Conservation (phyloP, 148 eudicot species). For the Tetragonia tetragonoides region DNA sequence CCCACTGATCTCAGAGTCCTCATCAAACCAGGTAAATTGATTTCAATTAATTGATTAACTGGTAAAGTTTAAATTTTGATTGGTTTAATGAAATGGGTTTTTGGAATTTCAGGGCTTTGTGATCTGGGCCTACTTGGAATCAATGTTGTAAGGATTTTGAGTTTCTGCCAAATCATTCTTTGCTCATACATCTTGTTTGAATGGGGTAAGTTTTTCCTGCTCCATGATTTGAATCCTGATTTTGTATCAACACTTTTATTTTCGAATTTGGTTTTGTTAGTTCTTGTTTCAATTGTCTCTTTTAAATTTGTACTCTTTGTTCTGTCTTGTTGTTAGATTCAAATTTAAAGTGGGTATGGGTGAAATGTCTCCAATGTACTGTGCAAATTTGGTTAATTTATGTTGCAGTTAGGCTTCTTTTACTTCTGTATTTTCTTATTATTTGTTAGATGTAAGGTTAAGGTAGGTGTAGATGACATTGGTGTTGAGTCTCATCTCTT, state of each 20-base stretch:
- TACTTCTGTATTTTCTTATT: neutral
- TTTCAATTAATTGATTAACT: neutral
- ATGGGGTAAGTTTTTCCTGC: slow-evolving; percentile 35
- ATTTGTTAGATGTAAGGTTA: neutral
- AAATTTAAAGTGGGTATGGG: neutral
- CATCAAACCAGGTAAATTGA: neutral
- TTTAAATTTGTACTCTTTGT: neutral
- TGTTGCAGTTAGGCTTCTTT: neutral
- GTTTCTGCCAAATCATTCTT: slow-evolving; percentile 13
- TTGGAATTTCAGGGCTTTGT: slow-evolving; percentile 27
- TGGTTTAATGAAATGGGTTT: slow-evolving; percentile 12
- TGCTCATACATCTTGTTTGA: slow-evolving; percentile 13
- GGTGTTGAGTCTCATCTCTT: neutral
- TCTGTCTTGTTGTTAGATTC: neutral
- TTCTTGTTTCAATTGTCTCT: neutral
- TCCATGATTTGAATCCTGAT: neutral
- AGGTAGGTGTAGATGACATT: neutral
- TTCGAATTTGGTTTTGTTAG: neutral
- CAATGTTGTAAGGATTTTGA: slow-evolving; percentile 15
- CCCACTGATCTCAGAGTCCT: slow-evolving; percentile 12
- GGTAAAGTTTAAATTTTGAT: neutral
- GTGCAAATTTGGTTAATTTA: neutral
- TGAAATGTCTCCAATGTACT: neutral
- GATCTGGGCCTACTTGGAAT: slow-evolving; percentile 29
- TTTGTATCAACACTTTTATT: neutral